Percentiles rank a stretch among this genome's conserved stretches.
Evolutionary conservation across 371 early-diverging fungal species (phyloP).

Genomic region (Syncephalis fuscata): DNA sequence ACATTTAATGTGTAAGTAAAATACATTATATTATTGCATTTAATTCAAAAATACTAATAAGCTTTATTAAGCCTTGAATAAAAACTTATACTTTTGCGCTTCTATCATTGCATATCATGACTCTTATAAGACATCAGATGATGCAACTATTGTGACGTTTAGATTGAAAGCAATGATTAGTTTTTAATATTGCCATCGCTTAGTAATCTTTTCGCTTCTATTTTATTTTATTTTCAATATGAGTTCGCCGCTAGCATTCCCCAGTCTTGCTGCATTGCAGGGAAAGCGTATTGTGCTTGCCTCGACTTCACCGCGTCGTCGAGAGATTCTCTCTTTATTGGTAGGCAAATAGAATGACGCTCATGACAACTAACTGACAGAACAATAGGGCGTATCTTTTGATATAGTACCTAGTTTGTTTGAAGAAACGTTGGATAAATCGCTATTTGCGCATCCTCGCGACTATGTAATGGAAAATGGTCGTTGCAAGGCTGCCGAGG

Average conservation of each 20-base stretch:
- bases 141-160: no score
- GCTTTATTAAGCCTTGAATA: no score
- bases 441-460: constrained; percentile 21
- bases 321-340: constrained; percentile 48
- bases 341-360: constrained; percentile 12
- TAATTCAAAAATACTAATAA: no score
- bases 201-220: no score
- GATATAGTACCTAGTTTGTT: constrained; percentile 40
- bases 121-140: no score
- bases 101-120: no score
- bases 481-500: constrained; percentile 28
- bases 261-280: constrained; percentile 7
- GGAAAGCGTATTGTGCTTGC: constrained; percentile 48
- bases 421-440: constrained; percentile 40
- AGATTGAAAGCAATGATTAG: no score
- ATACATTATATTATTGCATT: no score
- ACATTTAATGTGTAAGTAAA: no score
- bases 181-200: no score
- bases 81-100: no score
- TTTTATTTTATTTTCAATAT: no score
- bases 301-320: constrained; percentile 65
- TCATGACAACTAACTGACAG: constrained; percentile 2
- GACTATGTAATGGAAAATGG: constrained; percentile 40
- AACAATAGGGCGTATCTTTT: constrained; percentile 33
- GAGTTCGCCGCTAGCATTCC: background rate